Conservation (phyloP, 1,284 basidiomycete species). For the Pholiota adiposa region DNA sequence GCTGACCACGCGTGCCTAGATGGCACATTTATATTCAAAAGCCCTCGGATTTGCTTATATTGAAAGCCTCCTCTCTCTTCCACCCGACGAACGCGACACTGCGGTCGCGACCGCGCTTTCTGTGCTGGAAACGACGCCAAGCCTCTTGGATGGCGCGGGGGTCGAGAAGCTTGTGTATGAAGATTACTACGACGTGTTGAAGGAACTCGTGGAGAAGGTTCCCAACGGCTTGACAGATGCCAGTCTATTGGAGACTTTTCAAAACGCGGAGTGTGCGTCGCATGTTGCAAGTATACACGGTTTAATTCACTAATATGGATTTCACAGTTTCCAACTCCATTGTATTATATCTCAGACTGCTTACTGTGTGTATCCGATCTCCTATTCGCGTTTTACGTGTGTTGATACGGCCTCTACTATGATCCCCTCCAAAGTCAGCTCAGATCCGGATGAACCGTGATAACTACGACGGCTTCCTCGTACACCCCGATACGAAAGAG, state of each 20-base stretch:
- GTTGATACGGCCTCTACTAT: background rate
- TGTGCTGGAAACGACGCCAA: conserved; percentile 54
- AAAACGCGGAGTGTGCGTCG: conserved; percentile 52
- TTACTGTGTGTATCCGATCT: conserved; percentile 56
- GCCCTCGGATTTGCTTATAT: conserved; percentile 75
- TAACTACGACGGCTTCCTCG: conserved; percentile 73
- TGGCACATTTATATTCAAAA: conserved; percentile 31
- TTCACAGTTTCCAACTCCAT: conserved; percentile 61
- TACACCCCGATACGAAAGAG: conserved; percentile 72
- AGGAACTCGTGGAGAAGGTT: conserved; percentile 44
- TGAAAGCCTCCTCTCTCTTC: conserved; percentile 52
- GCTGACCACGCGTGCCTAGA: conserved; percentile 14
- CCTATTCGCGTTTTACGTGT: background rate
- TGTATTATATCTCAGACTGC: conserved; percentile 75
- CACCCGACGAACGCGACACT: conserved; percentile 40
- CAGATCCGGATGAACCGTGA: conserved; percentile 74
- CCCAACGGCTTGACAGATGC: conserved; percentile 34
- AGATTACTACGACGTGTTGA: conserved; percentile 39
- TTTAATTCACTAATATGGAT: background rate
- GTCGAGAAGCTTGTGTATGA: conserved; percentile 64
- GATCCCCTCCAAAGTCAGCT: conserved; percentile 51
- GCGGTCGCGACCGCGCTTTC: conserved; percentile 58
- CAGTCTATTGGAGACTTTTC: conserved; percentile 57
- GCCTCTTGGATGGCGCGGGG: conserved; percentile 60
- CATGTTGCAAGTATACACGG: background rate